phyloP scores from a whole-genome alignment of 495 filamentous ascomycete genomes.

The Aspergillus campestris region DNA sequence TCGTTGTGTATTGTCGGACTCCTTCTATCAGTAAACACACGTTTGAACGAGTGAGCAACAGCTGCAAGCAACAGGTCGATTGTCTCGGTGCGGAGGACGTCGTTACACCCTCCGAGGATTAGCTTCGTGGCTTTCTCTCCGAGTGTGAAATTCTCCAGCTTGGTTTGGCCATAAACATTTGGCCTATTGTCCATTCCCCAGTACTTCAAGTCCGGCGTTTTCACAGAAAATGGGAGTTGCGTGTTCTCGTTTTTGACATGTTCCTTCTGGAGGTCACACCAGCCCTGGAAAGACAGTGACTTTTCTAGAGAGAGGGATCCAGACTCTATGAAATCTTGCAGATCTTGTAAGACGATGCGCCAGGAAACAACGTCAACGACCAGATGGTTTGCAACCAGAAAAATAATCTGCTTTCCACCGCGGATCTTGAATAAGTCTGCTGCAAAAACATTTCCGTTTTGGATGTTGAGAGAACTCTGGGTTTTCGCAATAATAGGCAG shows the following conservation, averaged over 20 bases:
- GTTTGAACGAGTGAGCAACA: conserved; percentile 41
- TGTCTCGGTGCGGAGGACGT: conserved; percentile 40
- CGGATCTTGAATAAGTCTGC: conserved; percentile 45
- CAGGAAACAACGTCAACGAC: conserved; percentile 66
- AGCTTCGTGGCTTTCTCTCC: conserved; percentile 35
- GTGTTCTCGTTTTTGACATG: conserved; percentile 21
- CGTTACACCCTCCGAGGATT: conserved; percentile 35
- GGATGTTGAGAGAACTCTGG: conserved; percentile 33
- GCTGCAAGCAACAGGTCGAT: conserved; percentile 46
- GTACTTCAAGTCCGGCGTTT: conserved; percentile 30
- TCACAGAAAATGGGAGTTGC: conserved; percentile 27
- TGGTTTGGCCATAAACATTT: conserved; percentile 44
- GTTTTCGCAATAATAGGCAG: conserved; percentile 26
- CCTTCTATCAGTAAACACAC: conserved; percentile 42
- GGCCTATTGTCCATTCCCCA: conserved; percentile 43
- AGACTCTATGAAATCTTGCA: conserved; percentile 51
- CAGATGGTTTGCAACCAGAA: conserved; percentile 59
- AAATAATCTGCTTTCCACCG: conserved; percentile 48
- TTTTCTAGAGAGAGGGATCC: conserved; percentile 30
- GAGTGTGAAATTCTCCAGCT: conserved; percentile 35
- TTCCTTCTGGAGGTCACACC: conserved; percentile 43
- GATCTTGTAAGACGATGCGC: conserved; percentile 57
- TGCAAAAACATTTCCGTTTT: conserved; percentile 35
- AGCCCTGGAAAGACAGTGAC: conserved; percentile 55
- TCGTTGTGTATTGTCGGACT: conserved; percentile 49